These are phyloP conservation scores for Phytophthora foliorum DNA, from an alignment of 352 stramenopile genomes.

Conservation along the genomic window DNA sequence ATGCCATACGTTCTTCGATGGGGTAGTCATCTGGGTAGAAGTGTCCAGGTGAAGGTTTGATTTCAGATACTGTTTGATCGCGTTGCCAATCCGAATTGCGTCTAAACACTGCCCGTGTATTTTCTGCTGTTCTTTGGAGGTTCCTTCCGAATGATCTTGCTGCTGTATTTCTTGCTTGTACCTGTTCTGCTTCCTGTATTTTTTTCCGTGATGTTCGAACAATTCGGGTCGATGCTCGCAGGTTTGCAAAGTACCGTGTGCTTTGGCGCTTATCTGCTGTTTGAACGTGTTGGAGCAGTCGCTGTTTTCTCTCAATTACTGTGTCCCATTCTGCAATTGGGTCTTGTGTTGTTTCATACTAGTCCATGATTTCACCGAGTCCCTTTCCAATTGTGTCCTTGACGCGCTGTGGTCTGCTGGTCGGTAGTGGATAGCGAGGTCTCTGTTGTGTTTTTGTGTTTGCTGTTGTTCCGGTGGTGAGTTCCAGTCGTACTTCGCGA, in stretches of 20 bases:
- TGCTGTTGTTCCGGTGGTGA: not conserved
- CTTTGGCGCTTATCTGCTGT: not conserved
- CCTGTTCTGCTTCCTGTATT: not conserved
- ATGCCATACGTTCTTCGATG: not conserved
- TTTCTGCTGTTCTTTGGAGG: not conserved
- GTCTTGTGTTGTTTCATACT: not conserved
- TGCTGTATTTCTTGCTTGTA: not conserved
- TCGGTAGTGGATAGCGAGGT: not conserved
- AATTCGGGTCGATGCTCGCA: not conserved
- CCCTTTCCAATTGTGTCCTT: not conserved
- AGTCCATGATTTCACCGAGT: not conserved
- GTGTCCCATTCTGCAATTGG: not conserved
- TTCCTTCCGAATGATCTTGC: not conserved
- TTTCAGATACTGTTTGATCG: not conserved
- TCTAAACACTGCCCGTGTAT: not conserved
- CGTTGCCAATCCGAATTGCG: not conserved
- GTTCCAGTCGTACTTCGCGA: too few relatives aligned
- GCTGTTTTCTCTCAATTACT: not conserved
- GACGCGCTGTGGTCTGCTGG: not conserved
- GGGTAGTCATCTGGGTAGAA: not conserved
- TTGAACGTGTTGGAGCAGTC: not conserved
- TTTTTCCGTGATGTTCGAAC: not conserved
- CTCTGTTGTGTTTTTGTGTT: not conserved
- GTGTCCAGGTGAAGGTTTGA: not conserved
- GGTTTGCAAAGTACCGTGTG: not conserved